Base-by-base conservation (phyloP, 2,329 filamentous ascomycete species). In the Verticillium albo-atrum region DNA sequence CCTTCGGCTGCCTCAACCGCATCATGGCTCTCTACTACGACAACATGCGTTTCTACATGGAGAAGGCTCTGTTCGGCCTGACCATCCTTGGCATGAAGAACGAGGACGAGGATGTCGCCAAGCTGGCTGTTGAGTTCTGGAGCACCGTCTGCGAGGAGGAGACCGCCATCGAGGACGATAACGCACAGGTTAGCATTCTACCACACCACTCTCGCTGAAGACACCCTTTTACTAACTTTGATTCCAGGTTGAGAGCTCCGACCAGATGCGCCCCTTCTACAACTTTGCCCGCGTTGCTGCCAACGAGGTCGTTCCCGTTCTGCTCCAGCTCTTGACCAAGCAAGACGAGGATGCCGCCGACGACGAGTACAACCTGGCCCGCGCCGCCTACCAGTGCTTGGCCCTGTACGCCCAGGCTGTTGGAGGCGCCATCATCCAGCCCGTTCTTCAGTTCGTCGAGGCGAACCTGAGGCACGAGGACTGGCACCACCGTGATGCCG, bases 41-140 rank as follows among this genome's bases (percentile, higher is more conserved):
- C 71, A 96, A 97, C 80, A 99, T 99, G 95, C 89, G 93, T 70
- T 99, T 97, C 79, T 99, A 99, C 81, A 99, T 99, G 95, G 95
- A 99, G 83, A 98, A 98, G 86, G 95, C 95, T 35, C 84, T 99
- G 51, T 99, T 99, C 69, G 95, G 95, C 60, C 84, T 99, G 47
- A 99, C 95, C 42, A 97, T 99, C 64, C 88, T 97, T 73, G 95
- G 95, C 67, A 99, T 99, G 95, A 97, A 97, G 85, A 96, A 88
- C 69, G 89, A 93, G 7, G 95, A 99, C 68, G 95, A 99, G 76
- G 95, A 99, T 73, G 95, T 99, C 58, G 91, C 95, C 63, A 99
- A 99, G 83, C 84, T 99, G 59, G 95, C 95, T 37, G 92, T 99
- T 66, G 95, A 99, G 74, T 99, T 99, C 80, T 99, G 95, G 95